Evolutionary conservation across 2,329 filamentous ascomycete species (phyloP).

Genomic region (Coniochaeta prunicola): DNA sequence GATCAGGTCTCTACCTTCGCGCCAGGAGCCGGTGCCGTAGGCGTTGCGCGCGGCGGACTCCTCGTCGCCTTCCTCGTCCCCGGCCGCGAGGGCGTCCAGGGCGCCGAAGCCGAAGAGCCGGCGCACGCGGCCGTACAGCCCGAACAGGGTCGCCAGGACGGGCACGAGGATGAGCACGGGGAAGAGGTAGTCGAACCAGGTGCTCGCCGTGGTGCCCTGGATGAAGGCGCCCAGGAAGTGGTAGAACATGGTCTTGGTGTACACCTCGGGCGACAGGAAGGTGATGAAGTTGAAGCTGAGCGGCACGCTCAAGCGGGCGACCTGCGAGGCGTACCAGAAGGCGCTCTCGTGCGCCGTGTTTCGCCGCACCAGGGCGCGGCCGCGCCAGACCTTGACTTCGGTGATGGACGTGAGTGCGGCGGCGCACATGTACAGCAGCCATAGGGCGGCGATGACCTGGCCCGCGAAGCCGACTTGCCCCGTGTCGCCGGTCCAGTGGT

Average conservation of each 20-base stretch:
- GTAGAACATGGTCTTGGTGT: conserved; percentile 76
- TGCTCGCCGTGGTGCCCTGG: conserved; percentile 72
- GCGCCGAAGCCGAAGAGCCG: conserved; percentile 63
- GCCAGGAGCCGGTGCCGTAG: conserved; percentile 78
- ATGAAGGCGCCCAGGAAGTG: conserved; percentile 77
- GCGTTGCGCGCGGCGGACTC: conserved; percentile 57
- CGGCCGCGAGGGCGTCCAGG: conserved; percentile 20
- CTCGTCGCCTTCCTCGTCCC: conserved; percentile 60
- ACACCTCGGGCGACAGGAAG: conserved; percentile 68
- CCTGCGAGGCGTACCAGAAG: conserved; percentile 91
- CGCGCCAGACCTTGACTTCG: conserved; percentile 96
- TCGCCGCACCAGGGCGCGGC: conserved; percentile 78
- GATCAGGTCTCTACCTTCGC: conserved; percentile 85
- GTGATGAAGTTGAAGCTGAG: conserved; percentile 96
- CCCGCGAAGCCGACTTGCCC: conserved; percentile 79
- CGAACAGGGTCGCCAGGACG: conserved; percentile 79
- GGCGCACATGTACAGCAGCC: conserved; percentile 95
- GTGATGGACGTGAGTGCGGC: conserved; percentile 82
- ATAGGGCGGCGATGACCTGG: conserved; percentile 74
- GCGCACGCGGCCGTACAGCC: conserved; percentile 77
- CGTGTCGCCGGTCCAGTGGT: conserved; percentile 63
- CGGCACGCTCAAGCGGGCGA: conserved; percentile 87
- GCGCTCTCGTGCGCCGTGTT: conserved; percentile 91
- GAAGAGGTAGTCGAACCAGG: conserved; percentile 82
- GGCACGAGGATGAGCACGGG: conserved; percentile 83